Conservation (phyloP, 257 asterid genomes). For the Solanum appendiculatum region DNA sequence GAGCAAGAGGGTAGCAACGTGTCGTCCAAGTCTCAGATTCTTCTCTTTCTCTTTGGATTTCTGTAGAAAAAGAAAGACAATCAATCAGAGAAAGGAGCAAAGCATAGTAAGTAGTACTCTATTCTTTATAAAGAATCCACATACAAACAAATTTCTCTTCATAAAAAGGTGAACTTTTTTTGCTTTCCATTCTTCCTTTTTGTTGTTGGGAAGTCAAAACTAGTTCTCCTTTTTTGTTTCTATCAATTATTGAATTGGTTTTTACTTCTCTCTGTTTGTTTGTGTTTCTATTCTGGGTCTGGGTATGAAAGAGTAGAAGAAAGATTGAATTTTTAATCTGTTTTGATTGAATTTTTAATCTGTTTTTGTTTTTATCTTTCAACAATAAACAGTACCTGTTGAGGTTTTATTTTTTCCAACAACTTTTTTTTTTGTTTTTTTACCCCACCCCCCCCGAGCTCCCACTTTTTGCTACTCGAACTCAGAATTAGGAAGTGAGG, state of each 20-base stretch:
- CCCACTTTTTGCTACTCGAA: background rate
- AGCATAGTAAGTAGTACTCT: background rate
- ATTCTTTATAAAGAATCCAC: too few species aligned
- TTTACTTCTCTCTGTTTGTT: background rate
- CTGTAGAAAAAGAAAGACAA: background rate
- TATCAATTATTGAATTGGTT: background rate
- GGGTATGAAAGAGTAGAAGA: background rate
- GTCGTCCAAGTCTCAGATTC: background rate
- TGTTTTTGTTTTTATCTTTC: background rate
- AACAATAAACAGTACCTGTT: background rate
- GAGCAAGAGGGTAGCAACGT: background rate
- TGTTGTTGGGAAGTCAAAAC: background rate
- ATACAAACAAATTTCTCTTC: background rate
- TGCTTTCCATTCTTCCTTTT: background rate
- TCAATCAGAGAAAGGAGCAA: background rate
- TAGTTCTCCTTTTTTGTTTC: background rate
- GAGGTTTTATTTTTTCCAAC: too few species aligned
- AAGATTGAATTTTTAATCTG: background rate
- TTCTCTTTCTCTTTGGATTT: background rate
- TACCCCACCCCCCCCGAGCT: background rate
- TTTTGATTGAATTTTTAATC: background rate
- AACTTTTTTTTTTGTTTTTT: too few species aligned
- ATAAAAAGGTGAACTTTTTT: background rate
- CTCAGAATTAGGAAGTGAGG: background rate
- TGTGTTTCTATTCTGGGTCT: background rate